A percentile compares a stretch with the other conserved stretches of the same genome.
phyloP scores from a whole-genome alignment of 192 early-diverging fungal species.

The Podila verticillata region DNA sequence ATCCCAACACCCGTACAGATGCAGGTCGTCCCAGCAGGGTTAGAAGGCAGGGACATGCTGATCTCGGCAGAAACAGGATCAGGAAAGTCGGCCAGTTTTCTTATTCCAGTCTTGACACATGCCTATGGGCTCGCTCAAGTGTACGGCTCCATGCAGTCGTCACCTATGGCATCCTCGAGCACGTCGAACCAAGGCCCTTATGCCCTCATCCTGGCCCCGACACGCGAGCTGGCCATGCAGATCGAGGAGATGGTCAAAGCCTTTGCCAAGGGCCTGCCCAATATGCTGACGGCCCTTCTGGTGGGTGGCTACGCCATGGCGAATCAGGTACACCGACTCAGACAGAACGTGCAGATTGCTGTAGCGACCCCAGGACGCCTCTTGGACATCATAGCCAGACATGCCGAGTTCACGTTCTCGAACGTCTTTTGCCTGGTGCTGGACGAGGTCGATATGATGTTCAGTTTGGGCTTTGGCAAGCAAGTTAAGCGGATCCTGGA shows the following conservation, averaged over 20 bases:
- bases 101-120: slow-evolving; percentile 59
- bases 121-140: slow-evolving; percentile 19
- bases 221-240: slow-evolving; percentile 62
- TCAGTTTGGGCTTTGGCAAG: slow-evolving; percentile 62
- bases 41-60: slow-evolving; percentile 61
- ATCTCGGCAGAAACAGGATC: slow-evolving; percentile 59
- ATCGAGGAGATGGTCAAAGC: slow-evolving; percentile 56
- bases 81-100: slow-evolving; percentile 62
- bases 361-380: slow-evolving; percentile 68
- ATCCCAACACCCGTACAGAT: slow-evolving; percentile 49
- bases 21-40: slow-evolving; percentile 48
- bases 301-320: slow-evolving; percentile 65
- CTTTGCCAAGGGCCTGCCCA: slow-evolving; percentile 49
- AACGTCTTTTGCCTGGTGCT: slow-evolving; percentile 59
- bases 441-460: slow-evolving; percentile 69
- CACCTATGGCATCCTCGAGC: slow-evolving; percentile 15
- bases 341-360: slow-evolving; percentile 63
- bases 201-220: slow-evolving; percentile 60
- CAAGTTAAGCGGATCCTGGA: slow-evolving; percentile 59
- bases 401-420: slow-evolving; percentile 44
- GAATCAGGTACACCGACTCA: slow-evolving; percentile 61
- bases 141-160: slow-evolving; percentile 8
- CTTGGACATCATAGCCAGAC: slow-evolving; percentile 53
- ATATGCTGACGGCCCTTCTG: slow-evolving; percentile 64
- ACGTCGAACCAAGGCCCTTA: slow-evolving; percentile 45